phyloP scores from a whole-genome alignment of 2,329 filamentous ascomycete genomes.

The Fusarium torreyae region DNA sequence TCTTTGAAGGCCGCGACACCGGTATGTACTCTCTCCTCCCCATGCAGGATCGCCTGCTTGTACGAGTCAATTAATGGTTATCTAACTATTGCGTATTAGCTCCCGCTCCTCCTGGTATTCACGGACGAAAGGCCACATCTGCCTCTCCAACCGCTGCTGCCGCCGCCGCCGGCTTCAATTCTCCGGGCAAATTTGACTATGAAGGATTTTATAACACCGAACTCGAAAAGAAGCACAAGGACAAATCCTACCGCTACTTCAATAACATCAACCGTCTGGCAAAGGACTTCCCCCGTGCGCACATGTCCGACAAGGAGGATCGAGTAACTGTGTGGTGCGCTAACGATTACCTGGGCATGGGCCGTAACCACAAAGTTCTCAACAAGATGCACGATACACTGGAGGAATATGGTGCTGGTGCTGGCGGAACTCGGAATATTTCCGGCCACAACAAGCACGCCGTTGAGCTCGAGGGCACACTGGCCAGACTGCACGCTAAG shows the following conservation, averaged over 20 bases:
- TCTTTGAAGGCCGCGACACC: slow-evolving; percentile 65
- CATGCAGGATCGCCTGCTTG: not conserved
- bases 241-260: slow-evolving; percentile 99
- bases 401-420: slow-evolving; percentile 94
- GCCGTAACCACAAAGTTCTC: slow-evolving; percentile 88
- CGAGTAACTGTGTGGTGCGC: slow-evolving; percentile 98
- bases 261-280: slow-evolving; percentile 99
- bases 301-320: slow-evolving; percentile 87
- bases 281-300: slow-evolving; percentile 94
- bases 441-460: slow-evolving; percentile 98
- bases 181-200: slow-evolving; percentile 83
- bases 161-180: slow-evolving; percentile 48
- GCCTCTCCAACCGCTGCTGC: slow-evolving; percentile 43
- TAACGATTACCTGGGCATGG: slow-evolving; percentile 99
- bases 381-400: slow-evolving; percentile 95
- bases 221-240: slow-evolving; percentile 98
- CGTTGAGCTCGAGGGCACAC: slow-evolving; percentile 82
- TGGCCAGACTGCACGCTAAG: slow-evolving; percentile 92
- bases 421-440: slow-evolving; percentile 96
- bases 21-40: slow-evolving; percentile 58
- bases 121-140: slow-evolving; percentile 45
- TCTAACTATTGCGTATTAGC: slow-evolving; percentile 35
- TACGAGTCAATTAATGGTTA: slow-evolving; percentile 1
- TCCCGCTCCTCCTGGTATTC: slow-evolving; percentile 45
- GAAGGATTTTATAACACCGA: slow-evolving; percentile 89